Percentiles rank a stretch among this genome's conserved stretches.
Evolutionary conservation across 2,329 filamentous ascomycete species (phyloP).

Genomic region (Rutstroemia sp.): DNA sequence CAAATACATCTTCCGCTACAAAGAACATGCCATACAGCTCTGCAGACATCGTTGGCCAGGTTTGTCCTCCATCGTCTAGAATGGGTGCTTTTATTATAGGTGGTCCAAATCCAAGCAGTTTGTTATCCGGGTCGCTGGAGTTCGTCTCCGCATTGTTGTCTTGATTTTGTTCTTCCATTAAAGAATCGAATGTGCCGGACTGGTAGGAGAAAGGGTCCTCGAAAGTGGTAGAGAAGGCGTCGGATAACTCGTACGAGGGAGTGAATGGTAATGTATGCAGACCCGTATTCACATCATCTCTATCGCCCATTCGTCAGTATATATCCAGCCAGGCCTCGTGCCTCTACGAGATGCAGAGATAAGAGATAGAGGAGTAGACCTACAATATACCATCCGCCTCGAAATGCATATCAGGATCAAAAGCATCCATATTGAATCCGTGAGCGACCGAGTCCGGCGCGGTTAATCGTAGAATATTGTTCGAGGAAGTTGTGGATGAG

Average conservation of each 20-base stretch:
- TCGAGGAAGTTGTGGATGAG: conserved; percentile 12
- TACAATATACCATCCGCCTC: conserved; percentile 25
- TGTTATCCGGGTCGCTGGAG: conserved; percentile 49
- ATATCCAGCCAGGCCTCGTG: background rate
- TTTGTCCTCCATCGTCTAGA: conserved; percentile 58
- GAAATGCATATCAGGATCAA: conserved; percentile 25
- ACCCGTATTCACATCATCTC: conserved; percentile 9
- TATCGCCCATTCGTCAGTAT: conserved; percentile 1
- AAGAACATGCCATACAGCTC: conserved; percentile 84
- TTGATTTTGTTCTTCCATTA: conserved; percentile 26
- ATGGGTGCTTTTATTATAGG: conserved; percentile 53
- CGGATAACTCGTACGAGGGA: conserved; percentile 53
- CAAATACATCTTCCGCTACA: conserved; percentile 73
- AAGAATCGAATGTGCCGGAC: conserved; percentile 36
- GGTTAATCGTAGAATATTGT: conserved; percentile 24
- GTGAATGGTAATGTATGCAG: conserved; percentile 45
- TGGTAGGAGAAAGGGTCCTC: conserved; percentile 58
- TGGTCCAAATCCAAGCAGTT: conserved; percentile 67
- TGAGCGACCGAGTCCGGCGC: conserved; percentile 13
- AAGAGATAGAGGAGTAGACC: conserved; percentile 2
- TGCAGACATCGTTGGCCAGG: conserved; percentile 60
- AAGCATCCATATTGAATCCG: conserved; percentile 22
- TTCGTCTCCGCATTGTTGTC: conserved; percentile 13
- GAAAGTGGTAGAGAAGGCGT: conserved; percentile 53
- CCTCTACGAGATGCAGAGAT: background rate